phyloP scores from a whole-genome alignment of 331 rosid genomes.

The Phaseolus coccineus region DNA sequence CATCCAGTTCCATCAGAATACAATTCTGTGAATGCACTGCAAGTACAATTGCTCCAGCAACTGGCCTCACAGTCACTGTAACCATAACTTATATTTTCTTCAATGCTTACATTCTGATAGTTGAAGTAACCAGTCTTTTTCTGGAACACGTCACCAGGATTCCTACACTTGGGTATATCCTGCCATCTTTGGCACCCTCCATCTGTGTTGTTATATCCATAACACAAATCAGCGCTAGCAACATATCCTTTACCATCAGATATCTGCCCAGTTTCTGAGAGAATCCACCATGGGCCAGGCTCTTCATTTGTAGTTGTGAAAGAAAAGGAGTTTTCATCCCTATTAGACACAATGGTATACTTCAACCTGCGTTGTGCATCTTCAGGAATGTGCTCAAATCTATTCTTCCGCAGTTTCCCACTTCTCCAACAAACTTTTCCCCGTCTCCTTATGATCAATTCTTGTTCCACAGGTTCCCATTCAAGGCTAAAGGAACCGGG shows the following conservation, averaged over 20 bases:
- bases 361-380: neutral
- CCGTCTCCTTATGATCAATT: neutral
- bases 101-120: neutral
- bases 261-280: neutral
- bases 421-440: constrained; percentile 12
- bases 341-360: neutral
- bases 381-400: neutral
- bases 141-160: neutral
- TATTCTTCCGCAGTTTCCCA: neutral
- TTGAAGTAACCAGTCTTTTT: neutral
- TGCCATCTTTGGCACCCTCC: constrained; percentile 39
- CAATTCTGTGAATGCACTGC: neutral
- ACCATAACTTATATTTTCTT: neutral
- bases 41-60: constrained; percentile 45
- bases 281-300: neutral
- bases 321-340: neutral
- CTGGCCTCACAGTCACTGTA: constrained; percentile 24
- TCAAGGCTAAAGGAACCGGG: constrained; percentile 29
- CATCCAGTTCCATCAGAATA: constrained; percentile 13
- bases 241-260: neutral
- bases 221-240: constrained; percentile 15
- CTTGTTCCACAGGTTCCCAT: constrained; percentile 14
- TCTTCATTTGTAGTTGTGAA: neutral
- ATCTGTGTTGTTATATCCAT: constrained; percentile 27
- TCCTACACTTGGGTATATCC: constrained; percentile 24